Percentiles rank a stretch among this genome's conserved stretches.
Evolutionary conservation across 1,284 basidiomycete genomes (phyloP).

Genomic region (Cerioporus squamosus): DNA sequence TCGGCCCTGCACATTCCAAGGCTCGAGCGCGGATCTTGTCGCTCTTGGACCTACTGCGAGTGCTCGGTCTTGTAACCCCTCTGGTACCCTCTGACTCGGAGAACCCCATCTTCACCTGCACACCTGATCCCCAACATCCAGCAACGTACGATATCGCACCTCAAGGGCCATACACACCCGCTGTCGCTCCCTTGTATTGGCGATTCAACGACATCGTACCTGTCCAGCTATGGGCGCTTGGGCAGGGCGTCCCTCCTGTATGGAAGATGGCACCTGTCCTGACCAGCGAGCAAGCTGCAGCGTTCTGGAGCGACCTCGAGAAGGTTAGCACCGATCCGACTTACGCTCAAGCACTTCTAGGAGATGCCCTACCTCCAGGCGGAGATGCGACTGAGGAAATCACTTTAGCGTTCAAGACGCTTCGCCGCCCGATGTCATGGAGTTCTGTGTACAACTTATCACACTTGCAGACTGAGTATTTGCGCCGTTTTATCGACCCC

Average conservation of each 20-base stretch:
- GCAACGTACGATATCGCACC: conserved; percentile 50
- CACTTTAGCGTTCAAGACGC: conserved; percentile 41
- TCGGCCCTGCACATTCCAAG: conserved; percentile 62
- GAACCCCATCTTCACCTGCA: conserved; percentile 49
- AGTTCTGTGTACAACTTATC: conserved; percentile 60
- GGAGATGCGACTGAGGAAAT: conserved; percentile 12
- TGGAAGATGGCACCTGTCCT: conserved; percentile 50
- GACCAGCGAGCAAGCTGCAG: conserved; percentile 41
- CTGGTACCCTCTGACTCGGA: conserved; percentile 48
- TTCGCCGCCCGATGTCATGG: conserved; percentile 65
- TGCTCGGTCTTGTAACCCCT: conserved; percentile 59
- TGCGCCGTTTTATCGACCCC: conserved; percentile 53
- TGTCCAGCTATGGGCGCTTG: conserved; percentile 60
- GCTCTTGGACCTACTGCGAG: conserved; percentile 57
- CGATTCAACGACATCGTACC: conserved; percentile 56
- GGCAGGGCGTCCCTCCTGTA: conserved; percentile 55
- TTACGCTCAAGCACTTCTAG: conserved; percentile 28
- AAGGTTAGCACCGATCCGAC: conserved; percentile 44
- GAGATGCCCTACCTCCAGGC: conserved; percentile 14
- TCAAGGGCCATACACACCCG: conserved; percentile 47
- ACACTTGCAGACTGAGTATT: conserved; percentile 68
- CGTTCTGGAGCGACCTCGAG: conserved; percentile 63
- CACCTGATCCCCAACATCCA: conserved; percentile 44
- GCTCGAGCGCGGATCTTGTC: conserved; percentile 63
- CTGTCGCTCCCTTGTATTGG: conserved; percentile 64